Evolutionary conservation across 345 rosid species (phyloP).

Genomic region (Gossypium herbaceum): DNA sequence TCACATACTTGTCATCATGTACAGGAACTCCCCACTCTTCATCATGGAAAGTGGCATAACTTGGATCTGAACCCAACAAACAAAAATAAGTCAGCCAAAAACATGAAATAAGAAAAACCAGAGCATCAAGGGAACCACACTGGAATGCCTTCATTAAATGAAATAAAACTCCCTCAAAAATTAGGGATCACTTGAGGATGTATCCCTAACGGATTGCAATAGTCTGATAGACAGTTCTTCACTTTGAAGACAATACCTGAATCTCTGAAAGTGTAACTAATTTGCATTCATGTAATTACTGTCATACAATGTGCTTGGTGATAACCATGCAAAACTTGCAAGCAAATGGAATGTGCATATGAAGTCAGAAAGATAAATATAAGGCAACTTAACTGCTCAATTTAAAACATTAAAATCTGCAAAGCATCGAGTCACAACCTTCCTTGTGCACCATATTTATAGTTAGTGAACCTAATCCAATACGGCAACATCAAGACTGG

Average conservation of each 20-base stretch:
- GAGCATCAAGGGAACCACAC: not conserved
- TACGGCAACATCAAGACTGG: not conserved
- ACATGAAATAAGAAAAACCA: conserved; percentile 9
- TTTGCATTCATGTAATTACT: conserved; percentile 3
- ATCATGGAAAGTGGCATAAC: conserved; percentile 72
- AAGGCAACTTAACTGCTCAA: not conserved
- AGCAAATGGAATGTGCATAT: not conserved
- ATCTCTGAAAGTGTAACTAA: not conserved
- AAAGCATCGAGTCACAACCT: not conserved
- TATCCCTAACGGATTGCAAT: not conserved
- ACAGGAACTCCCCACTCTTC: conserved; percentile 91
- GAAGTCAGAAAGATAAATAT: not conserved
- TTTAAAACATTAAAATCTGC: not conserved
- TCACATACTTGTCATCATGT: conserved; percentile 64
- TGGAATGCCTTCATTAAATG: conserved; percentile 8
- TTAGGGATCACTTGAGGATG: not conserved
- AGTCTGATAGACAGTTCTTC: not conserved
- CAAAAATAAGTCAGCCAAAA: conserved; percentile 22
- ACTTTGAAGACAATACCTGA: not conserved
- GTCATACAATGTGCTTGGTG: not conserved
- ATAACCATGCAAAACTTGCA: not conserved
- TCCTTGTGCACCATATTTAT: not conserved
- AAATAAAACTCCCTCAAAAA: not conserved
- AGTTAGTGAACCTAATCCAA: not conserved
- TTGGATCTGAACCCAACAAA: conserved; percentile 51